Evolutionary conservation across 2,329 filamentous ascomycete species (phyloP).

Genomic region (Fusarium dlaminii): DNA sequence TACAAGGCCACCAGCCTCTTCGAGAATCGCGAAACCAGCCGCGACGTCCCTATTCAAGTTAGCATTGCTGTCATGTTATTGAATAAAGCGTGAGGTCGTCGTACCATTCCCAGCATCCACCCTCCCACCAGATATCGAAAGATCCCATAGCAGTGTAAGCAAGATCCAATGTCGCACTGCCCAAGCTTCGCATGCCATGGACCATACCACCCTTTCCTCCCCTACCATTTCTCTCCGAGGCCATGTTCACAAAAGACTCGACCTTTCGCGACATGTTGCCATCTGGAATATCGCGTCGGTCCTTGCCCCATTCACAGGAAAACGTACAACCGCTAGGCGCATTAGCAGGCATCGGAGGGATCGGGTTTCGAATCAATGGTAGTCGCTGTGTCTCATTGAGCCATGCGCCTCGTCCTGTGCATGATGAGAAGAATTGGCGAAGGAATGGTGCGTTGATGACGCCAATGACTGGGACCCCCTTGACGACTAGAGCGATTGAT

Average conservation of each 20-base stretch:
- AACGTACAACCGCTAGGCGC: conserved; percentile 78
- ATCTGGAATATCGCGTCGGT: conserved; percentile 70
- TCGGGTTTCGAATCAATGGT: conserved; percentile 70
- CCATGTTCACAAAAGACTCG: conserved; percentile 80
- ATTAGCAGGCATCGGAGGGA: conserved; percentile 68
- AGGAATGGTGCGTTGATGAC: conserved; percentile 78
- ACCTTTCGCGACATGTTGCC: conserved; percentile 78
- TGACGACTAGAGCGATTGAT: conserved; percentile 74
- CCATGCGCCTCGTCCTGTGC: conserved; percentile 73
- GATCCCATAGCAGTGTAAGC: conserved; percentile 80
- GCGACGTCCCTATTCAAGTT: conserved; percentile 71
- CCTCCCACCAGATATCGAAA: conserved; percentile 86
- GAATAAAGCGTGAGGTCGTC: accelerated
- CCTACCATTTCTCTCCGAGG: conserved; percentile 69
- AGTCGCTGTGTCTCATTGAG: conserved; percentile 71
- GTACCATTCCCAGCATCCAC: conserved; percentile 82
- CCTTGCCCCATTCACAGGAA: conserved; percentile 83
- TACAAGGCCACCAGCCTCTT: conserved; percentile 78
- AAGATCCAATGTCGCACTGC: conserved; percentile 77
- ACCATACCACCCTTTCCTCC: conserved; percentile 80
- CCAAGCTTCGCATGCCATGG: conserved; percentile 77
- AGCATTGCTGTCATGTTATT: not conserved
- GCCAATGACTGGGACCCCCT: conserved; percentile 70
- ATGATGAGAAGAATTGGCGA: conserved; percentile 74
- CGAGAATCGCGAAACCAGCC: conserved; percentile 76